phyloP scores from a whole-genome alignment of 768 basidiomycete species.

The Tricholoma sp. region DNA sequence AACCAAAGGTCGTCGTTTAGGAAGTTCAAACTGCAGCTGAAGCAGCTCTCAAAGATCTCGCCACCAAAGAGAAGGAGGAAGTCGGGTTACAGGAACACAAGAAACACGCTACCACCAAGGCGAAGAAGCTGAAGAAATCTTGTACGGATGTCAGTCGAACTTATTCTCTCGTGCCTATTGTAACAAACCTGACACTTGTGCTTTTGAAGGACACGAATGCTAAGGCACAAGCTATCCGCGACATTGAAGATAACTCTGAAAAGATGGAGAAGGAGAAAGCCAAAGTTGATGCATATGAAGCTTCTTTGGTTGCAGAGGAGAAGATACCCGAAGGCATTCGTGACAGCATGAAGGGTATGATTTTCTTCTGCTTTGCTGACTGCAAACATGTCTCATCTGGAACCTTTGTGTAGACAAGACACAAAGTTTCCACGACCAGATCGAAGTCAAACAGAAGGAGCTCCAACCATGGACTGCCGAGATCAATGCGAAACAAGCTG shows the following conservation, averaged over 20 bases:
- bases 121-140: slow-evolving; percentile 88
- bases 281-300: slow-evolving; percentile 68
- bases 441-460: slow-evolving; percentile 88
- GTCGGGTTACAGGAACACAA: slow-evolving; percentile 80
- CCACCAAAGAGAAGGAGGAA: slow-evolving; percentile 73
- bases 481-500: slow-evolving; percentile 79
- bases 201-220: slow-evolving; percentile 51
- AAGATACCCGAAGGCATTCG: slow-evolving; percentile 76
- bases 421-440: slow-evolving; percentile 88
- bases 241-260: slow-evolving; percentile 59
- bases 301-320: slow-evolving; percentile 70
- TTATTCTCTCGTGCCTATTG: not conserved
- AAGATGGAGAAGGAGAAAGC: slow-evolving; percentile 67
- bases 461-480: slow-evolving; percentile 92
- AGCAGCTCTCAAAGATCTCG: slow-evolving; percentile 73
- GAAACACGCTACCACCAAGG: slow-evolving; percentile 75
- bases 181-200: not conserved
- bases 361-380: not conserved
- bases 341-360: slow-evolving; percentile 80
- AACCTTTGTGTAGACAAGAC: slow-evolving; percentile 70
- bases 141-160: slow-evolving; percentile 62
- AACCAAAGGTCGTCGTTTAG: slow-evolving; percentile 27
- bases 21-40: slow-evolving; percentile 72
- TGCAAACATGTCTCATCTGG: not conserved
- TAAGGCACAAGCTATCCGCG: slow-evolving; percentile 56